Conservation (phyloP, 306 rosid species). For the Lupinus albus region DNA sequence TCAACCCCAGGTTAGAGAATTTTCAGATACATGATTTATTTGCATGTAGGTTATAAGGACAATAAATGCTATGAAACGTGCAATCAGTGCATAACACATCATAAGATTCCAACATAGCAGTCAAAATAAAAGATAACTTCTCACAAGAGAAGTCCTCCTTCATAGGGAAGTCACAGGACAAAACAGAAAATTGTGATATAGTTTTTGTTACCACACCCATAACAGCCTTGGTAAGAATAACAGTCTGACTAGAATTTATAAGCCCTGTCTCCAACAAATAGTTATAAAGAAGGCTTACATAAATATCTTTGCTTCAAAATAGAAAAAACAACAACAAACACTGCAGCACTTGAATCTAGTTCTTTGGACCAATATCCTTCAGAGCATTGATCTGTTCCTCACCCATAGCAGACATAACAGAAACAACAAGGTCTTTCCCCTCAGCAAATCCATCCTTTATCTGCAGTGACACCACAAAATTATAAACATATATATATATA, state of each 20-base stretch:
- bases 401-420: conserved; percentile 87
- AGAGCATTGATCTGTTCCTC: conserved; percentile 78
- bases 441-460: conserved; percentile 75
- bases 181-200: conserved; percentile 36
- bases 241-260: conserved; percentile 38
- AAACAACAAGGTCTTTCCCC: conserved; percentile 72
- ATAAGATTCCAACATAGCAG: not conserved
- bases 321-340: conserved; percentile 43
- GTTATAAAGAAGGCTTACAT: conserved; percentile 35
- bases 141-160: conserved; percentile 28
- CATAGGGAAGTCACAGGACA: conserved; percentile 34
- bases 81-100: not conserved
- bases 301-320: conserved; percentile 40
- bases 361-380: conserved; percentile 79
- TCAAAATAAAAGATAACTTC: not conserved
- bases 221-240: conserved; percentile 42
- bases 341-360: conserved; percentile 35
- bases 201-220: conserved; percentile 45
- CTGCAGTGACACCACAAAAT: conserved; percentile 52
- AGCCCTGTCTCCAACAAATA: conserved; percentile 37
- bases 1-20: no score
- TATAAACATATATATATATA: no score
- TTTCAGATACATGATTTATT: not conserved
- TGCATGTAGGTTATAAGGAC: not conserved
- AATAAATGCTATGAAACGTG: not conserved